Evolutionary conservation across 2,329 filamentous ascomycete species (phyloP), one percentile per base, ranked within the genome.

Genomic region (Lachnellula subtilissima): DNA sequence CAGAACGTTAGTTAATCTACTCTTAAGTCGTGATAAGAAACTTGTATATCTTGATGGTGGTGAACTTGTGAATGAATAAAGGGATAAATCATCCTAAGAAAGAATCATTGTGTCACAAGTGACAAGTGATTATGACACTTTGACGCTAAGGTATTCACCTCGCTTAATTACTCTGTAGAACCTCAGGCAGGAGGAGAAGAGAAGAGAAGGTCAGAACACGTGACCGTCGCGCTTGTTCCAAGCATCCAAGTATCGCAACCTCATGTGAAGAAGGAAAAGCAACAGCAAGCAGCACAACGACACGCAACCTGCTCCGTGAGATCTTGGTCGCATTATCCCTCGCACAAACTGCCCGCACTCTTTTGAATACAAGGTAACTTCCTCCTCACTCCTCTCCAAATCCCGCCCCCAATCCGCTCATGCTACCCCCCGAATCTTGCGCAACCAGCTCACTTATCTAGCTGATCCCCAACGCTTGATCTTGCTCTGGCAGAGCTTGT

Each of bases 251-350:
- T 19, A 37, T 32, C 17, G 14, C 17, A 35, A 46, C 50, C 37
- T 46, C 40, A 53, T 47, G 36, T 28, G 32, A 50, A 50, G 28
- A 49, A 51, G 40, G 19, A 36, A 36, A n/a, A 17, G 14, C 19
- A 32, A 52, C 36, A 53, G 23, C 55, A 56, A 60, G 57, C 60
- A 61, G 56, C 61, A 54, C 50, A 50, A 61, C 57, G 54, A 61
- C 58, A 58, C 58, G 35, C 53, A 40, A 60, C 50, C 61, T 60
- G 57, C 58, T 58, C 56, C 32, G 42, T 52, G 37, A 54, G 48
- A 23, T 28, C 40, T 45, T 37, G 39, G 45, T 46, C 28, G 32
- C 9, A 32, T 32, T 32, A 1, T 43, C 19, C 14, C 17, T 43
- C 28, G 47, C 50, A 47, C 51, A 36, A 39, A 49, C 28, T 46